A percentile compares a stretch with the other conserved stretches of the same genome.
Evolutionary conservation across 2,329 filamentous ascomycete species (phyloP).

Genomic region (Calonectria leucothoes): DNA sequence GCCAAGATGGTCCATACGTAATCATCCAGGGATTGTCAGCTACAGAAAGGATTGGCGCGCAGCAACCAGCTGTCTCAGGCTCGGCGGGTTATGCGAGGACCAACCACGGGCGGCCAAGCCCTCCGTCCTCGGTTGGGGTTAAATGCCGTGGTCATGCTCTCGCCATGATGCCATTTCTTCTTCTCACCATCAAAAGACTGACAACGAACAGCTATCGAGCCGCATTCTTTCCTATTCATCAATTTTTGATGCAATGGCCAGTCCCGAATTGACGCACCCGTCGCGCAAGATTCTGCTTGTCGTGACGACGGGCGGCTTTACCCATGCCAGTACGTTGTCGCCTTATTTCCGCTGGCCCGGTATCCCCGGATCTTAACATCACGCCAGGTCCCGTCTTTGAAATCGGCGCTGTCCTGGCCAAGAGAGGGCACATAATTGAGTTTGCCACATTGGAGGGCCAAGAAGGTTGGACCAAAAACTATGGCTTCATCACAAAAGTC

Average conservation of each 20-base stretch:
- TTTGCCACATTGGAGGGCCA: slow-evolving; percentile 53
- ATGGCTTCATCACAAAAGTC: slow-evolving; percentile 45
- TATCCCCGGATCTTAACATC: not conserved
- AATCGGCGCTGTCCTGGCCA: slow-evolving; percentile 46
- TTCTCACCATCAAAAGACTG: not conserved
- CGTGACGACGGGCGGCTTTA: slow-evolving; percentile 47
- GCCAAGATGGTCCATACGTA: not conserved
- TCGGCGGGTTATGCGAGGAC: not conserved
- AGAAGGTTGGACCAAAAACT: slow-evolving; percentile 46
- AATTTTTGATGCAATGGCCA: not conserved
- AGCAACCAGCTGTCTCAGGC: not conserved
- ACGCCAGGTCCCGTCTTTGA: slow-evolving; percentile 49
- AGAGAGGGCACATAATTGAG: slow-evolving; percentile 49
- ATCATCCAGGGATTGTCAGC: not conserved
- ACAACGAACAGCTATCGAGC: not conserved
- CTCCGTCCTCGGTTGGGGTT: not conserved
- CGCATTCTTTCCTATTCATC: not conserved
- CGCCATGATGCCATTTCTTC: not conserved
- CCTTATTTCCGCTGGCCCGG: not conserved
- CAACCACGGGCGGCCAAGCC: not conserved
- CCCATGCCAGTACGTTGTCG: slow-evolving; percentile 43
- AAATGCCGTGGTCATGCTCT: not conserved
- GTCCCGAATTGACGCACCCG: slow-evolving; percentile 23
- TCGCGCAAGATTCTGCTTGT: slow-evolving; percentile 43
- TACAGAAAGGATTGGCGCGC: not conserved